Evolutionary conservation across 495 filamentous ascomycete genomes (phyloP), one percentile per base, ranked within the genome.

Genomic region (Daldinia caldariorum): DNA sequence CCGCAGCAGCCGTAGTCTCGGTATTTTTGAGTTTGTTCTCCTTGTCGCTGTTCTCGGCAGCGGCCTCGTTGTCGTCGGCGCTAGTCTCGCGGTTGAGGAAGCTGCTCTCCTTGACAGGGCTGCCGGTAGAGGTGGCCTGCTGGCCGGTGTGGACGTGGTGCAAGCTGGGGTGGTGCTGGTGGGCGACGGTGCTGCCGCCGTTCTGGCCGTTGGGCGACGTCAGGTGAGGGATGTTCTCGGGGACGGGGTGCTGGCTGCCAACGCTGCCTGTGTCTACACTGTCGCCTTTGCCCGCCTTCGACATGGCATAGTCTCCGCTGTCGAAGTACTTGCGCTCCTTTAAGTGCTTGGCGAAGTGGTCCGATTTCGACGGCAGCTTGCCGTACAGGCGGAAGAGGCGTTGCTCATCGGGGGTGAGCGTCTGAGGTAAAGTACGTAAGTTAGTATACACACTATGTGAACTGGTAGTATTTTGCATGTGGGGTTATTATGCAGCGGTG

Each of bases 271-370:
- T 93, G 76, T 94, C 95, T 74, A 94, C 90, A 78, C 95, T 92
- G 66, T 94, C 91, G 78, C 93, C 93, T 82, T 98, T 99, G 79
- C 96, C 95, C 50, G 95, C 96, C 85, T 99, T 98, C 80, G 91
- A 94, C 82, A 98, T 91, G 76, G 95, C 96, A 71, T 98, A 98
- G 82, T 98, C 94, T 74, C 94, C 94, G 58, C 90, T 93, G 85
- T 99, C 95, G 80, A 99, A 99, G 83, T 97, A 99, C 84, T 98
- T 99, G 81, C 96, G 94, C 79, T 97, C 94, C 87, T 97, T 87
- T 78, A 99, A 89, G 79, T 98, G 97, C 83, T 97, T 97, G 85
- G 97, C 94, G 66, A 97, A 89, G 61, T 97, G 89, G 80, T 97
- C 95, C 75, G 93, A 94, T 80, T 94, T 95, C 83, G 88, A 97